Evolutionary conservation across 2,329 filamentous ascomycete species (phyloP), one percentile per base, ranked within the genome.

Genomic region (Calonectria naviculata): DNA sequence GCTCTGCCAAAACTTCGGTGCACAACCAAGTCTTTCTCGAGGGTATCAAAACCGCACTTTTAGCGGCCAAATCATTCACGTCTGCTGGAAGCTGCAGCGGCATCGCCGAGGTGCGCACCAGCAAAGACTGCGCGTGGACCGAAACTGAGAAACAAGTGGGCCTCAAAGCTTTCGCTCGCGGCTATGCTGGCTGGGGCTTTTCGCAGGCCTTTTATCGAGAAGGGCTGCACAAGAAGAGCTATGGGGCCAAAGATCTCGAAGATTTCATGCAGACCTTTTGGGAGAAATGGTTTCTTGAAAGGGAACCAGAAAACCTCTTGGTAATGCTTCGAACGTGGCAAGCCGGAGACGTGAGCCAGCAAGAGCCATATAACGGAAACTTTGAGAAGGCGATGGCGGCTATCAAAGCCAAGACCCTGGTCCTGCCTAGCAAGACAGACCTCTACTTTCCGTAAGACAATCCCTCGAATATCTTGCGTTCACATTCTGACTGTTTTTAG

Each of bases 161-260:
- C 68, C 79, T 96, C 46, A 95, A 92, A 77, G 93, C 94, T 0
- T 89, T 96, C 68, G 93, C 89, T 0, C 87, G 93, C 52, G 93
- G 91, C 0, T 97, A 97, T 81, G 93, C 94, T 1, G 94, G 93
- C 0, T 97, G 91, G 93, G 94, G 94, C 0, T 93, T 96, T 77
- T 93, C 91, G 63, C 93, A 95, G 77, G 88, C 93, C 0, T 96
- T 95, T 78, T 96, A 96, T 77, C 88, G 94, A 1, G 86, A 94
- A 74, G 91, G 88, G 79, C 71, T 94, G n/a, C 92, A 92, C 79
- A 89, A 93, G 79, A 91, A 81, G 1, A 84, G 79, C 1, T 86
- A 95, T 10, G 92, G 92, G 0, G 94, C 88, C 76, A 90, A 91
- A 74, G 85, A 90, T 66, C 85, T 95, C 2, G 93, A 95, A 72